These are phyloP conservation scores for Brachypodium distachyon DNA, from an alignment of 202 grass and related monocot species.

Conservation along the genomic window DNA sequence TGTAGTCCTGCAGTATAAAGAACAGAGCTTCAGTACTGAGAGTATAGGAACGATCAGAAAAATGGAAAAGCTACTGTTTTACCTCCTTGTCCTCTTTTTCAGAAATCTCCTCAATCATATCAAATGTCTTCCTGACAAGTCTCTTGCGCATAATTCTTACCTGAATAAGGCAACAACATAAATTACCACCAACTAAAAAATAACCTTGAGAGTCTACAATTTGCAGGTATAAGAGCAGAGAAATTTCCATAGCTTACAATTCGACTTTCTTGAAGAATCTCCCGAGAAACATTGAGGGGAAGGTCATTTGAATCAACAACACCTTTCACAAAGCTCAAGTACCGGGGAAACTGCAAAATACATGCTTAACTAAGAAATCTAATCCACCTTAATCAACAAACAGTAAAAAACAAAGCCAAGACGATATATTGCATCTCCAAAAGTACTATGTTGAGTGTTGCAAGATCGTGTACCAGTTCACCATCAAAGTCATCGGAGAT, in stretches of 20 bases:
- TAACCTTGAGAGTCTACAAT: background rate
- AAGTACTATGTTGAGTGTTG: background rate
- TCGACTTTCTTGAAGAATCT: constrained; percentile 91
- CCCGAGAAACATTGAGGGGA: constrained; percentile 92
- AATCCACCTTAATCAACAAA: background rate
- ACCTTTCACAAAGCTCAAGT: constrained; percentile 89
- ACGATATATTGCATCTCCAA: background rate
- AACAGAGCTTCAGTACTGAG: background rate
- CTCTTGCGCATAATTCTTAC: constrained; percentile 88
- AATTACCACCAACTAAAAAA: background rate
- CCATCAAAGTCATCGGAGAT: constrained; percentile 92
- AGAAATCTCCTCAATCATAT: constrained; percentile 81
- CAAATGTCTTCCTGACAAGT: constrained; percentile 83
- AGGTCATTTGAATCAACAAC: constrained; percentile 92
- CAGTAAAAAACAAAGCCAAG: background rate
- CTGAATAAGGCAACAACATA: constrained; percentile 28
- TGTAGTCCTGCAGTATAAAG: constrained; percentile 47
- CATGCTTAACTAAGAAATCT: constrained; percentile 6
- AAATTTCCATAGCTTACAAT: constrained; percentile 54
- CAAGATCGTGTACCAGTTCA: constrained; percentile 77
- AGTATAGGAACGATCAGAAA: background rate
- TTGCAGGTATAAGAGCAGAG: background rate
- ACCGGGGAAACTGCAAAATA: constrained; percentile 63
- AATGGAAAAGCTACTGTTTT: background rate
- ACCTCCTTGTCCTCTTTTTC: constrained; percentile 71